phyloP scores from a whole-genome alignment of 1,284 basidiomycete genomes.

The Bondarzewia mesenterica region DNA sequence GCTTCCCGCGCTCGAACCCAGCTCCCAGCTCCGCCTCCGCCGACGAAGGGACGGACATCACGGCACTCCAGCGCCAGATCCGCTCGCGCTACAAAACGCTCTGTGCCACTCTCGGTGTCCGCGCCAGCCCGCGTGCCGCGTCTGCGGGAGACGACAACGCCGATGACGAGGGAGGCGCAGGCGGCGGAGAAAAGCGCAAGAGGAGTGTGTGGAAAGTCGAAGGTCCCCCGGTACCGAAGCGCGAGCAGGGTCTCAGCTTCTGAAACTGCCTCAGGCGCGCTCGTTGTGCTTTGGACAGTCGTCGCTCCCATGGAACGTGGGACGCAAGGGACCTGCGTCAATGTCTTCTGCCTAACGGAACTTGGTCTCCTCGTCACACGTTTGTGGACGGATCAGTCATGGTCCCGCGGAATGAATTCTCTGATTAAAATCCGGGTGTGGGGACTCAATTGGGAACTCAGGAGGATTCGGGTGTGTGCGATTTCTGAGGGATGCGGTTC shows the following conservation, averaged over 20 bases:
- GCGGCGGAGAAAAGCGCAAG: slow-evolving; percentile 5
- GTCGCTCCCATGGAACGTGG: too few species aligned
- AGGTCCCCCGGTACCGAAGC: slow-evolving; percentile 4
- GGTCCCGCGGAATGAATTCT: too few species aligned
- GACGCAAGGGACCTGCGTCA: too few species aligned
- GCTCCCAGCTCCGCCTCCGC: slow-evolving; percentile 48
- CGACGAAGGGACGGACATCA: slow-evolving; percentile 56
- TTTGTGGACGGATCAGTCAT: too few species aligned
- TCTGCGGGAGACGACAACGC: slow-evolving; percentile 11
- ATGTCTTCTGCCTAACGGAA: too few species aligned
- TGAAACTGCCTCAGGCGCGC: slow-evolving; percentile 8
- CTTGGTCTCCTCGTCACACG: too few species aligned
- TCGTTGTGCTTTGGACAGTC: slow-evolving; percentile 2
- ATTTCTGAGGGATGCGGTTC: too few species aligned
- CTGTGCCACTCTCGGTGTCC: slow-evolving; percentile 77
- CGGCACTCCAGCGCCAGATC: slow-evolving; percentile 74
- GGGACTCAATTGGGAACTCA: background rate
- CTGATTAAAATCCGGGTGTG: too few species aligned
- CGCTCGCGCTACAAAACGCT: slow-evolving; percentile 83
- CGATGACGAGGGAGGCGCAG: slow-evolving; percentile 2
- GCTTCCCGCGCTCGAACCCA: slow-evolving; percentile 76
- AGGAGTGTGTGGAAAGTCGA: slow-evolving; percentile 9
- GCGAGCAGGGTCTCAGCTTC: slow-evolving; percentile 11
- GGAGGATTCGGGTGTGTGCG: too few species aligned
- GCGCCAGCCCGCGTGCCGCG: slow-evolving; percentile 45